Percentiles rank a stretch among this genome's conserved stretches.
Conservation (phyloP, 1,284 basidiomycete species). For the Cystobasidium slooffiae region DNA sequence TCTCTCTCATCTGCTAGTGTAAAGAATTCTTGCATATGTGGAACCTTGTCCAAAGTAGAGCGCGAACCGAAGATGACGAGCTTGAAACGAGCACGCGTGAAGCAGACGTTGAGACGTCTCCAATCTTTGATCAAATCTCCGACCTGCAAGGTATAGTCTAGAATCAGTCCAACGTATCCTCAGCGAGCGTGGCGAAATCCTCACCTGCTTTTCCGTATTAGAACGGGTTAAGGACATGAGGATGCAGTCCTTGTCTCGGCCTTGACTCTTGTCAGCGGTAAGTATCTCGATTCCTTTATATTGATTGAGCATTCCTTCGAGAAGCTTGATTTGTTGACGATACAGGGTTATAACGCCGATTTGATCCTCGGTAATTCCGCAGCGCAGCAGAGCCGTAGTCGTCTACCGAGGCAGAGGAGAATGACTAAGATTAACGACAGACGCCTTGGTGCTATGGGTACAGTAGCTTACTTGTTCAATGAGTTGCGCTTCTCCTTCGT, state of each 20-base stretch:
- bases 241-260: slow-evolving; percentile 93
- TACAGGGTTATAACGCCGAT: slow-evolving; percentile 91
- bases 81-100: slow-evolving; percentile 89
- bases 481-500: slow-evolving; percentile 73
- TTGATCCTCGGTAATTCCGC: slow-evolving; percentile 70
- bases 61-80: slow-evolving; percentile 86
- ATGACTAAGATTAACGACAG: slow-evolving; percentile 19
- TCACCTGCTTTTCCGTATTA: slow-evolving; percentile 72
- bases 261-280: slow-evolving; percentile 94
- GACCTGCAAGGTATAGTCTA: slow-evolving; percentile 61
- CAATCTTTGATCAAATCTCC: slow-evolving; percentile 94
- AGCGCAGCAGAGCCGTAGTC: slow-evolving; percentile 66
- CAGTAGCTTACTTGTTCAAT: slow-evolving; percentile 57
- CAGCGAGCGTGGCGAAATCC: slow-evolving; percentile 52
- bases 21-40: slow-evolving; percentile 61
- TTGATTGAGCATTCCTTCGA: slow-evolving; percentile 65
- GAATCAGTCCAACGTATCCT: slow-evolving; percentile 40
- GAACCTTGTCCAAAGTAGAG: slow-evolving; percentile 67
- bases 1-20: slow-evolving; percentile 14
- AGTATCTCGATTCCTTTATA: slow-evolving; percentile 75
- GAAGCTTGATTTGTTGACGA: slow-evolving; percentile 89
- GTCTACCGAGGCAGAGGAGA: slow-evolving; percentile 65
- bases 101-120: slow-evolving; percentile 93
- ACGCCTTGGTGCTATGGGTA: not conserved
- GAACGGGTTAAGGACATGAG: slow-evolving; percentile 90